Base-by-base conservation (phyloP, 2,329 filamentous ascomycete genomes). In the Zopfia rhizophila region DNA sequence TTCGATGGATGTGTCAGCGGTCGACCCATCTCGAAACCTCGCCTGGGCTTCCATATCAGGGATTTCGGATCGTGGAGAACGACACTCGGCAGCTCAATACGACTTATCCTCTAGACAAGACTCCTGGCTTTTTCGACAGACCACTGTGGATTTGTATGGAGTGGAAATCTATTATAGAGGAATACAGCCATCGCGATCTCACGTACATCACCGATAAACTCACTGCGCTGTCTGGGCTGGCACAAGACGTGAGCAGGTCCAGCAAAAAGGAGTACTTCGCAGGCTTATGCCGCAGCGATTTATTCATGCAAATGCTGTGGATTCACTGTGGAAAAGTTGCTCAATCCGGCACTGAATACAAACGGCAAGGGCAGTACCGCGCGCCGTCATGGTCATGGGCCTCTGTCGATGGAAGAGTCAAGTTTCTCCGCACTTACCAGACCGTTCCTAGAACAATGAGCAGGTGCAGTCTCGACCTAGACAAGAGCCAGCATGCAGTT, bases 321-420 rank as follows among this genome's bases (percentile, higher is more conserved):
- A 39, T 19, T 29, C 43, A 23, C 18, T 38, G 32, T 43, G 45
- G 45, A 32, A 38, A 18, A 33, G 38, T n/a, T n/a, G n/a, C n/a
- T n/a, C n/a, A n/a, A n/a, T n/a, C 38, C 32, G 38, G 21, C 21
- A 28, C 11, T 48, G 22, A 16, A 35, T 38, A 21, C 25, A 33
- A 16, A 28, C 39, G 7, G 7, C 18, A 8, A 29, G n/a, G n/a
- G n/a, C 7, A 45, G 21, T 50, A 50, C 31, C 47, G 47, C n/a
- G 47, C 47, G n/a, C 47, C 41, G 8, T 50, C 5, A 7, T 50
- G 48, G 48, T 51, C 48, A 10, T 48, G 48, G 48, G 44, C 48
- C 3, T 51, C 48, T 7, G 38, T 38, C 22, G 35, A 51, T 24
- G 43, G 43, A 2, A 39, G n/a, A n/a, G n/a, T n/a, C n/a, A n/a